Evolutionary conservation across 1,284 basidiomycete genomes (phyloP).

Genomic region (Calocybe gambosa): DNA sequence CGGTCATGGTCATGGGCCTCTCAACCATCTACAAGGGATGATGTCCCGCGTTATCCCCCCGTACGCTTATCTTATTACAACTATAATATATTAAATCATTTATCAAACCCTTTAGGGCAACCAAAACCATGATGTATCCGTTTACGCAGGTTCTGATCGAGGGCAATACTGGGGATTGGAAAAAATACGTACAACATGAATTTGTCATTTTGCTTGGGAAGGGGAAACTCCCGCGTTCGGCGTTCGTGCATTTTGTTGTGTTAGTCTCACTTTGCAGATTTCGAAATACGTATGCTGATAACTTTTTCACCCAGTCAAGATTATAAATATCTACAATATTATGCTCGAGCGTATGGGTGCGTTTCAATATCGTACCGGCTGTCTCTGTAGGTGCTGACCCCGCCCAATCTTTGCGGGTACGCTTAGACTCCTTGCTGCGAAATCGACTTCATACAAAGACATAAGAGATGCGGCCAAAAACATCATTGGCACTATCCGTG

Average conservation of each 20-base stretch:
- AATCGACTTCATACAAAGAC: slow-evolving; percentile 59
- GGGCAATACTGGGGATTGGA: slow-evolving; percentile 56
- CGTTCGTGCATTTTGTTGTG: slow-evolving; percentile 87
- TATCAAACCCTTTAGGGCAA: slow-evolving; percentile 39
- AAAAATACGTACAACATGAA: slow-evolving; percentile 74
- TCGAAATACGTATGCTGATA: too few relatives aligned
- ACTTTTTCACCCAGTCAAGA: slow-evolving; percentile 52
- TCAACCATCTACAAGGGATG: slow-evolving; percentile 79
- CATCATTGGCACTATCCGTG: slow-evolving; percentile 60
- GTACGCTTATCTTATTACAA: slow-evolving; percentile 35
- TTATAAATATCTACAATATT: slow-evolving; percentile 74
- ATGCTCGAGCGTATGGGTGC: slow-evolving; percentile 68
- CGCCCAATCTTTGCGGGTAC: too few relatives aligned
- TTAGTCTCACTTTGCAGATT: slow-evolving; percentile 30
- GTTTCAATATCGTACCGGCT: slow-evolving; percentile 14
- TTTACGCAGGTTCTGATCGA: slow-evolving; percentile 66
- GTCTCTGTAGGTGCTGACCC: background rate
- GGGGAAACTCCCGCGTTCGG: slow-evolving; percentile 59
- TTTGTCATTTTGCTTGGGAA: slow-evolving; percentile 74
- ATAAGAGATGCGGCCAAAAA: slow-evolving; percentile 66
- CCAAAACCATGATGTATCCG: slow-evolving; percentile 57
- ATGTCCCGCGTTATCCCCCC: slow-evolving; percentile 44
- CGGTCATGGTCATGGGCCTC: slow-evolving; percentile 78
- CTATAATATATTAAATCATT: background rate
- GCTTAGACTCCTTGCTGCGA: slow-evolving; percentile 78